phyloP scores from a whole-genome alignment of 73 alveolate genomes.

The Loxodes magnus region DNA sequence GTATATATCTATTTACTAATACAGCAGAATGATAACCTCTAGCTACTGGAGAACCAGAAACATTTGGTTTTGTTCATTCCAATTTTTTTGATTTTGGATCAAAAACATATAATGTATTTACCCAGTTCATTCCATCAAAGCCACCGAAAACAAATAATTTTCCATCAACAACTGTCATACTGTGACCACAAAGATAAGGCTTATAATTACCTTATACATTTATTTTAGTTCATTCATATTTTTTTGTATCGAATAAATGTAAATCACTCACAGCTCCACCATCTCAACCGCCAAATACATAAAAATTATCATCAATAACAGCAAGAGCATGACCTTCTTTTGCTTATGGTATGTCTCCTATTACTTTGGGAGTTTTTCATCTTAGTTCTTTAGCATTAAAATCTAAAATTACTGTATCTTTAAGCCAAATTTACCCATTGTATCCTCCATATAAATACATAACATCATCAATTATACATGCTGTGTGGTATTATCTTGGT shows the following conservation, averaged over 20 bases:
- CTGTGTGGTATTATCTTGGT: slow-evolving; percentile 52
- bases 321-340: slow-evolving; percentile 47
- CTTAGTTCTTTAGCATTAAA: slow-evolving; percentile 13
- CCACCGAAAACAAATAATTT: slow-evolving; percentile 52
- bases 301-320: slow-evolving; percentile 24
- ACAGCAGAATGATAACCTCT: slow-evolving; percentile 9
- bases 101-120: not conserved
- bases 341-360: slow-evolving; percentile 41
- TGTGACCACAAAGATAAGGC: slow-evolving; percentile 55
- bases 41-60: slow-evolving; percentile 2
- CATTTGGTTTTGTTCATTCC: not conserved
- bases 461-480: slow-evolving; percentile 31
- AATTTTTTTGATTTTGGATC: not conserved
- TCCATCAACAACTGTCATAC: slow-evolving; percentile 39
- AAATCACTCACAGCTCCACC: slow-evolving; percentile 47
- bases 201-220: slow-evolving; percentile 27
- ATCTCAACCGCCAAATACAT: slow-evolving; percentile 55
- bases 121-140: slow-evolving; percentile 12
- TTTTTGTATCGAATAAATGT: slow-evolving; percentile 32
- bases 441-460: slow-evolving; percentile 66
- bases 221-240: slow-evolving; percentile 26
- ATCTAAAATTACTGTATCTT: slow-evolving; percentile 34
- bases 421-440: slow-evolving; percentile 49
- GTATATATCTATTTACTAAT: slow-evolving; percentile 2
- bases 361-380: slow-evolving; percentile 38